phyloP scores from a whole-genome alignment of 208 protist species.

The Wallacemonas sp. region DNA sequence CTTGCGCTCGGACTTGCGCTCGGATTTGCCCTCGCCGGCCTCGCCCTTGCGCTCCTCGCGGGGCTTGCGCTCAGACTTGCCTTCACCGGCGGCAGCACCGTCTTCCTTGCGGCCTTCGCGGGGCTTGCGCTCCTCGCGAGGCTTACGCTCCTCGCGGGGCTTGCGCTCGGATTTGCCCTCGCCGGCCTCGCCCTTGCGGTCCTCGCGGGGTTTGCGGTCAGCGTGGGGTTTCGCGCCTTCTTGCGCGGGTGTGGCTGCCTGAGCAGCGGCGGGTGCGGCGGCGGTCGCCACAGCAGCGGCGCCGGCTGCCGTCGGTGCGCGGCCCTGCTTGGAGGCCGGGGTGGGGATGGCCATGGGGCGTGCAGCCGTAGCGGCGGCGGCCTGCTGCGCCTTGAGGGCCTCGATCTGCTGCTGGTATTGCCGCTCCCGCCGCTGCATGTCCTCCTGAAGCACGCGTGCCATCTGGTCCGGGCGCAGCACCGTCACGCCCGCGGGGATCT shows the following conservation, averaged over 20 bases:
- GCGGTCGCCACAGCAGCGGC: constrained; percentile 2
- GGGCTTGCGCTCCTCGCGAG: constrained; percentile 16
- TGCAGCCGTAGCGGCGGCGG: not conserved
- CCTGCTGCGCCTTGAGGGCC: constrained; percentile 24
- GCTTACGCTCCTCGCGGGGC: constrained; percentile 23
- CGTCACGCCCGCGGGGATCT: constrained; percentile 57
- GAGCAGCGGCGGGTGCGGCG: constrained; percentile 4
- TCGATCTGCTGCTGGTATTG: constrained; percentile 34
- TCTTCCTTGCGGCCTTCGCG: constrained; percentile 2
- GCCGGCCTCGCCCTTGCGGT: too few relatives aligned
- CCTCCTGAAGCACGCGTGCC: constrained; percentile 48
- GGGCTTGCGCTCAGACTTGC: constrained; percentile 14
- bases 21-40: too few relatives aligned
- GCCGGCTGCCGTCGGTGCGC: not conserved
- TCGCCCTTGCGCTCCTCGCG: constrained; percentile 11
- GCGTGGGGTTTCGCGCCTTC: constrained; percentile 12
- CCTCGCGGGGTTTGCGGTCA: constrained; percentile 5
- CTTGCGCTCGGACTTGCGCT: constrained; percentile 1
- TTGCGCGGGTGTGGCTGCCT: not conserved
- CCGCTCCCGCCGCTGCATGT: constrained; percentile 30
- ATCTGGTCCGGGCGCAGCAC: constrained; percentile 68
- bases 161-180: too few relatives aligned
- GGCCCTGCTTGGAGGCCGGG: constrained; percentile 19
- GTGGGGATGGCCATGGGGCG: constrained; percentile 15
- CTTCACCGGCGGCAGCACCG: not conserved